Evolutionary conservation across 345 rosid genomes (phyloP), one percentile per base, ranked within the genome.

Genomic region (Anastatica hierochuntica): DNA sequence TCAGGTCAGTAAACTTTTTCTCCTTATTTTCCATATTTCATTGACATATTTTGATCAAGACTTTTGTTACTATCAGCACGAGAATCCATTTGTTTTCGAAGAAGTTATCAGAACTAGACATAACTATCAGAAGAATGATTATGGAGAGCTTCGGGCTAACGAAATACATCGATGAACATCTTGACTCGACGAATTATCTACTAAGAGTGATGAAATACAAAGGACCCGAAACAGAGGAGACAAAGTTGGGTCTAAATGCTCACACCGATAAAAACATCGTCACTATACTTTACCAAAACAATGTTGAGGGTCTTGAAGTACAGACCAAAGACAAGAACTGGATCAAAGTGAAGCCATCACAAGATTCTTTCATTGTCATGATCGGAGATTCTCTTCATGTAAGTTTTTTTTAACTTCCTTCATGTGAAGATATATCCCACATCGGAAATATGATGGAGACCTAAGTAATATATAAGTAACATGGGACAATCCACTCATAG

Each of bases 211-310:
- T 73, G 79, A 82, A 77, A 38, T 82, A 82, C 52, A 72, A 53
- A 65, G 85, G 71, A 12, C 81, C 83, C 16, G 61, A 74, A 4
- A 73, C 83, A 15, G 51, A 59, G 17, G 83, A 79, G 16, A 73
- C 71, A 0, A 63, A 75, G 56, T 5, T 79, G n/a, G 89, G 85
- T 1, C 49, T 77, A 12, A 47, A 37, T 4, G 40, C 69, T 23
- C 89, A 79, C 42, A 77, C 83, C 0, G 83, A 82, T 56, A 82
- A 77, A 55, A 82, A 77, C 68, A 56, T 82, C 0, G 72, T 82
- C 18, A 82, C 89, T 24, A 75, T 82, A 37, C 71, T 82, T 55
- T 60, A 68, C 49, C 89, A 79, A 42, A 82, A 82, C 57, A 71
- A 82, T 43, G 83, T 82, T 7, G 81, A 75, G 0, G 85, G 89